Base-by-base conservation (phyloP, 108 stramenopile species). In the Discostella stelligeroides region DNA sequence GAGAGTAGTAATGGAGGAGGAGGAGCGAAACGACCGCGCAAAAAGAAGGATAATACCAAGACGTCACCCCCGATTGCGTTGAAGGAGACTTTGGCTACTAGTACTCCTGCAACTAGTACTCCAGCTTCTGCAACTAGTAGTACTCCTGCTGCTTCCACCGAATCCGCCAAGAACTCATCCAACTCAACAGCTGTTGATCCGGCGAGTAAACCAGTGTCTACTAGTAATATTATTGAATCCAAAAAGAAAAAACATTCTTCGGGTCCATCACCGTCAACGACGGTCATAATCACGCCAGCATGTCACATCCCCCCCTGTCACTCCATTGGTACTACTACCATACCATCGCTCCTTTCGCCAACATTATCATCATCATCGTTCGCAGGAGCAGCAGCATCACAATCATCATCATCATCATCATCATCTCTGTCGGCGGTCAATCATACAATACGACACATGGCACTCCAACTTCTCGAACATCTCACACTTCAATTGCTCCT, bases 391-490 rank as follows among this genome's bases (percentile, higher is more conserved):
- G n/a, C n/a, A n/a, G n/a, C n/a, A n/a, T n/a, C 25, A 53, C 34
- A 34, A 34, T 24, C 25, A 27, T 25, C 14, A 27, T 53, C 51
- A 53, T 24, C 5, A 53, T 53, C 51, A 14, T 27, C 4, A 53
- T 24, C 2, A 27, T 27, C 51, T 0, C 7, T 4, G 51, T 53
- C 51, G 51, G 1, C 17, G 49, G 51, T 7, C 11, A 53, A 8
- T 53, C n/a, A 53, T 27, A 27, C 51, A 27, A 53, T 53, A 27
- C 51, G 51, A 24, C 21, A 53, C 25, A 27, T 7, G 25, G 51
- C 51, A 27, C 51, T 53, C 1, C 51, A 27, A 27, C 51, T 53
- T 24, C 51, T 53, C 51, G 51, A 53, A 23, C 51, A 53, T 13
- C 51, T 53, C 25, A 53, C 51, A 27, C 13, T 53, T 24, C 51